Conservation (phyloP, 805 yeast genomes). For the Candida glaebosa region DNA sequence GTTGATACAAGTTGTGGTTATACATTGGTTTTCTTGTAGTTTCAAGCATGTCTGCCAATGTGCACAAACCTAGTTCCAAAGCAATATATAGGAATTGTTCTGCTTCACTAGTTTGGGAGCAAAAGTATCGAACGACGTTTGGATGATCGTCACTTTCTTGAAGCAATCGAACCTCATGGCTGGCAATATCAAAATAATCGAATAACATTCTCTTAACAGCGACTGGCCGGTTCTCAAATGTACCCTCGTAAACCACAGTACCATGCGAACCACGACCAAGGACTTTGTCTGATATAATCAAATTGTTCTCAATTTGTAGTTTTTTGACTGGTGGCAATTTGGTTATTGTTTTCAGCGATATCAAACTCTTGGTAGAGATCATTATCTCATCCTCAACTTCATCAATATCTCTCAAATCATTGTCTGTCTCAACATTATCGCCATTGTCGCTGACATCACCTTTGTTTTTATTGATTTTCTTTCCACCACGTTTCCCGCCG, state of each 20-base stretch:
- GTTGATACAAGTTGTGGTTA: conserved; percentile 50
- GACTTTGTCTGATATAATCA: conserved; percentile 67
- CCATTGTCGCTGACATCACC: conserved; percentile 10
- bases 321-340: conserved; percentile 22
- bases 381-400: conserved; percentile 11
- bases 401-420: conserved; percentile 5
- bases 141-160: conserved; percentile 98
- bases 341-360: conserved; percentile 17
- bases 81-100: conserved; percentile 91
- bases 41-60: conserved; percentile 82
- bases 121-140: conserved; percentile 87
- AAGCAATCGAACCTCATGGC: conserved; percentile 80
- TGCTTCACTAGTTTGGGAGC: conserved; percentile 72
- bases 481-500: conserved; percentile 67
- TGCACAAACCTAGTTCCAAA: conserved; percentile 82
- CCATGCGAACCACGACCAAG: conserved; percentile 97
- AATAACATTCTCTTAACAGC: conserved; percentile 93
- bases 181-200: conserved; percentile 91
- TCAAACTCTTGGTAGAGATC: conserved; percentile 27
- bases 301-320: conserved; percentile 45
- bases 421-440: conserved; percentile 9
- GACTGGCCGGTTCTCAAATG: conserved; percentile 88
- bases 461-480: conserved; percentile 27
- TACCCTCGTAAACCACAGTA: conserved; percentile 88
- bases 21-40: conserved; percentile 41